Conservation (phyloP, 192 early-diverging fungal genomes). For the Cladochytrium replicatum region DNA sequence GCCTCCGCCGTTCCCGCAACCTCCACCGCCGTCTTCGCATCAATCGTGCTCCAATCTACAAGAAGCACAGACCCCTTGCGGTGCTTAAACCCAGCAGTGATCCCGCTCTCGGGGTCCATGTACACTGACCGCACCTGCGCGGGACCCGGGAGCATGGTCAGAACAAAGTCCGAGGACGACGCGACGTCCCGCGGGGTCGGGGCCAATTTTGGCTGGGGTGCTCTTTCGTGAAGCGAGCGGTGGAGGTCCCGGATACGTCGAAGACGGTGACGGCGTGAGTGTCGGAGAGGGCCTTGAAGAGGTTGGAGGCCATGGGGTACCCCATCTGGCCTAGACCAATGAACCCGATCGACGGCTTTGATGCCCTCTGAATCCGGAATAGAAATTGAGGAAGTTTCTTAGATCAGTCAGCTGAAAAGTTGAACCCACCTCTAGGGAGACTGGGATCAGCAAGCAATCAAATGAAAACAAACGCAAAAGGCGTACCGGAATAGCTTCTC, state of each 20-base stretch:
- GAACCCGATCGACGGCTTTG: slow-evolving; percentile 79
- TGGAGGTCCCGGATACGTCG: slow-evolving; percentile 52
- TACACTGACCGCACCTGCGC: slow-evolving; percentile 75
- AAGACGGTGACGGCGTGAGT: slow-evolving; percentile 58
- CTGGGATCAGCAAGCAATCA: too few relatives aligned
- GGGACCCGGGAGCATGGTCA: slow-evolving; percentile 88
- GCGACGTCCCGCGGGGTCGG: slow-evolving; percentile 64
- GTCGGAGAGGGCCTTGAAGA: slow-evolving; percentile 41
- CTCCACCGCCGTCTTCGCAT: slow-evolving; percentile 62
- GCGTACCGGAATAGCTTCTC: too few relatives aligned
- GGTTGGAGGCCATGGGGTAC: slow-evolving; percentile 84
- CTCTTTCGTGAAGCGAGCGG: slow-evolving; percentile 43
- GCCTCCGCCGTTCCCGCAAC: slow-evolving; percentile 52
- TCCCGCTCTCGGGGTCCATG: slow-evolving; percentile 58
- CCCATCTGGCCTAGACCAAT: slow-evolving; percentile 84
- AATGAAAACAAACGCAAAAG: too few relatives aligned
- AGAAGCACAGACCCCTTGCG: slow-evolving; percentile 26
- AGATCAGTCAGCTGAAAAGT: too few relatives aligned
- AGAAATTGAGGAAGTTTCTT: too few relatives aligned
- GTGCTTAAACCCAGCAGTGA: slow-evolving; percentile 37
- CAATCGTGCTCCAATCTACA: slow-evolving; percentile 91
- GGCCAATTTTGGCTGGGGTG: slow-evolving; percentile 39
- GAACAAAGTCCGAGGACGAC: slow-evolving; percentile 51
- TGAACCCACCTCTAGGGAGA: too few relatives aligned
- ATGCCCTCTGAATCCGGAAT: too few relatives aligned